Base-by-base conservation (phyloP, 345 rosid genomes). In the Barbarea vulgaris region DNA sequence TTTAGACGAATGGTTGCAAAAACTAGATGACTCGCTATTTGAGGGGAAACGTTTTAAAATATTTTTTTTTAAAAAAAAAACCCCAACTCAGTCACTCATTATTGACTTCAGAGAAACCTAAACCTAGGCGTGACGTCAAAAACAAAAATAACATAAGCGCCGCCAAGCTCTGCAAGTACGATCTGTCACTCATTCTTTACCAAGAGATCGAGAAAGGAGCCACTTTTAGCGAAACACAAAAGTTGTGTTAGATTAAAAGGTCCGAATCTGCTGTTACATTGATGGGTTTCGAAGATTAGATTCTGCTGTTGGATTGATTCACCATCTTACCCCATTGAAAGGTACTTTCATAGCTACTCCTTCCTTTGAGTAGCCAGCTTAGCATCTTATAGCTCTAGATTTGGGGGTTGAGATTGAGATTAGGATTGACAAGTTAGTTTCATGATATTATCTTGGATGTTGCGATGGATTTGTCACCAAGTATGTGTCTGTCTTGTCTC, bases 261-360 rank as follows among this genome's bases (percentile, higher is more conserved):
- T 25, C 24, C 7, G 37, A 42, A 42, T 63, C 68, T 44, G n/a
- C 37, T 25, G 52, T 24, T 41, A 62, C 51, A 0, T 25, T 42
- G 36, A 62, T 15, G 52, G 34, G 36, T 42, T 62, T 41, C 22
- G 22, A 4, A 62, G 52, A 41, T 58, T 2, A 30, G 22, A n/a
- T 30, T 34, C 9, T 33, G 36, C 9, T 42, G 39, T 44, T 64
- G 3, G n/a, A 64, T 44, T 64, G 37, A 64, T 44, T 44, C 24
- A 9, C 15, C 25, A 27, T 64, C 54, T 17, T 64, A 17, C 27
- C 68, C 24, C 54, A 27, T 18, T 46, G 14, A 17, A 44, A 64
- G 68, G 68, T 64, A 64, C 68, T 46, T 24, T 64, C 10, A 6
- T 17, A 64, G 39, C 69, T 64, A 28, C 5, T 25, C 14, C 52